Evolutionary conservation across 176 grass and related monocot genomes (phyloP).

Genomic region (Alloteropsis semialata): DNA sequence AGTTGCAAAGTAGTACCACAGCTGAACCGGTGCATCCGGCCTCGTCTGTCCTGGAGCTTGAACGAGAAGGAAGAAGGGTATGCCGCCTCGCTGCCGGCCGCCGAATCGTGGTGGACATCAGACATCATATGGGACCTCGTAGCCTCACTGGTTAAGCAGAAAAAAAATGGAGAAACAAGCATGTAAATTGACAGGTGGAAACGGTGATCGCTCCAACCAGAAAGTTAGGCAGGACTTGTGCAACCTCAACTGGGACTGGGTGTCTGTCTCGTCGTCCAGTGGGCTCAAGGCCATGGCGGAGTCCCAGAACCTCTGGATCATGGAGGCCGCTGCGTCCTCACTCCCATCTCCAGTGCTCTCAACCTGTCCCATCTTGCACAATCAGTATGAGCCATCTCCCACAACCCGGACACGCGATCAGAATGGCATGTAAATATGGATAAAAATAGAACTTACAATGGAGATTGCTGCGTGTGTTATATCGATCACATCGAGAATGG

Average conservation of each 20-base stretch:
- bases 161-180: neutral
- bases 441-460: conserved; percentile 34
- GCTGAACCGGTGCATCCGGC: conserved; percentile 68
- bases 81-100: conserved; percentile 4
- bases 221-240: neutral
- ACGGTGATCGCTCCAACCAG: too few species aligned
- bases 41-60: conserved; percentile 68
- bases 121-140: conserved; percentile 46
- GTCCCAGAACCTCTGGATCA: conserved; percentile 87
- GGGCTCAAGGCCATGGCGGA: conserved; percentile 57
- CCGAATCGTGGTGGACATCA: conserved; percentile 29
- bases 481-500: conserved; percentile 65
- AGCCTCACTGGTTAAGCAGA: conserved; percentile 31
- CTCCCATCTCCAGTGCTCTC: conserved; percentile 38
- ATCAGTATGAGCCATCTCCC: neutral
- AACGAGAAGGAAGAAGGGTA: conserved; percentile 47
- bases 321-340: conserved; percentile 44
- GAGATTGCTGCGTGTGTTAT: conserved; percentile 59
- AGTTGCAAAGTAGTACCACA: conserved; percentile 36
- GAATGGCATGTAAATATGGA: neutral
- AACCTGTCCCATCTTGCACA: conserved; percentile 20
- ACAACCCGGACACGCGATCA: neutral
- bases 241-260: conserved; percentile 49
- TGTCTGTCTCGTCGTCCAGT: conserved; percentile 49
- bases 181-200: neutral